Conservation (phyloP, 129 eudicot genomes). For the carrot (Daucus carota) region DNA sequence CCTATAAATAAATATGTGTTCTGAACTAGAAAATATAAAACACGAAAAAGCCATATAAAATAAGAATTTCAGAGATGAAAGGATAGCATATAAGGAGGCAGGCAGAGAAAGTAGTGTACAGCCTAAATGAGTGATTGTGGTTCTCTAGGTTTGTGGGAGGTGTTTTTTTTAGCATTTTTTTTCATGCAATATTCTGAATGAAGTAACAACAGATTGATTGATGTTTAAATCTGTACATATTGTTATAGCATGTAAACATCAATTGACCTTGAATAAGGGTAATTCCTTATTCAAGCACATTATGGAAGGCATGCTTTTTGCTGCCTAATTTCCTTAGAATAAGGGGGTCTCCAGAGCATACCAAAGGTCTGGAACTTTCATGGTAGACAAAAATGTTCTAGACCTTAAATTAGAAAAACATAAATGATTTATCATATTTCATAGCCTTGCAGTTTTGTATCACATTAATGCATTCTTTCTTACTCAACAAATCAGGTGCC, state of each 20-base stretch:
- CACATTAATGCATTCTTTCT: not conserved
- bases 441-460: not conserved
- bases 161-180: not conserved
- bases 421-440: not conserved
- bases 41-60: not conserved
- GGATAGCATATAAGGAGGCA: not conserved
- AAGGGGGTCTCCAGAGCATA: not conserved
- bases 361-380: not conserved
- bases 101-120: not conserved
- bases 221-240: not conserved
- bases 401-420: not conserved
- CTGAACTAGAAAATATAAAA: not conserved
- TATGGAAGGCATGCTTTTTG: too few species aligned
- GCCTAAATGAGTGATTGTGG: too few species aligned
- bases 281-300: too few species aligned
- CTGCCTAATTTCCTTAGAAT: too few species aligned
- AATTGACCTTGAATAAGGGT: not conserved
- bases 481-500: constrained; percentile 54
- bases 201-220: not conserved
- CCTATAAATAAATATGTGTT: not conserved
- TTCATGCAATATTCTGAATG: not conserved
- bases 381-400: not conserved
- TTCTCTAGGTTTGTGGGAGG: not conserved
- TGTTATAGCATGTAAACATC: not conserved
- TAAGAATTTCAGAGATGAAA: not conserved